Percentiles rank a stretch among this genome's conserved stretches.
These are phyloP conservation scores for Maudiozyma bulderi DNA, from an alignment of 805 yeast species.

Conservation along the genomic window DNA sequence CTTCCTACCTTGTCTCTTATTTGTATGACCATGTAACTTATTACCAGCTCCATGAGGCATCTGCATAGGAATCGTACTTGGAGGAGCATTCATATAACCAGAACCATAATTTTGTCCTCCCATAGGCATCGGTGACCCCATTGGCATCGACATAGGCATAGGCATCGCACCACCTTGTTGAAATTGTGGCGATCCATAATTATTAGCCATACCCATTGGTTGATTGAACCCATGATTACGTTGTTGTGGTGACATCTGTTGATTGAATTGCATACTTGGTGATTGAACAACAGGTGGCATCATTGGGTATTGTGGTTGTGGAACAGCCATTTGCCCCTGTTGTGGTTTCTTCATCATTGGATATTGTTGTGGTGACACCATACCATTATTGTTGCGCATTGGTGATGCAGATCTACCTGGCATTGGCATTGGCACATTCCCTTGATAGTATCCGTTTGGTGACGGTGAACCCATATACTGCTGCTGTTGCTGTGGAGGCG, in stretches of 20 bases:
- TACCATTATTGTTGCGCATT: conserved; percentile 3
- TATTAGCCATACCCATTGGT: background rate
- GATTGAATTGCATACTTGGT: conserved; percentile 1
- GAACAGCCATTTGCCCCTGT: conserved; percentile 5
- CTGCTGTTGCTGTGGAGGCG: background rate
- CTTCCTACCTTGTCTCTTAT: conserved; percentile 40
- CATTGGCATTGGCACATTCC: background rate
- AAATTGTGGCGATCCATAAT: background rate
- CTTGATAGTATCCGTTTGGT: background rate
- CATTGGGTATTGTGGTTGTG: background rate
- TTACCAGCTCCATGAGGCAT: conserved; percentile 27
- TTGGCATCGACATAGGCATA: background rate
- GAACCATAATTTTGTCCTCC: conserved; percentile 1
- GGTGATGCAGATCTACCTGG: background rate
- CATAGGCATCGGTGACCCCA: background rate
- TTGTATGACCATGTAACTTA: conserved; percentile 36
- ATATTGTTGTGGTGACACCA: conserved; percentile 2
- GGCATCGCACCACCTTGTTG: background rate
- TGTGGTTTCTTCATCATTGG: background rate
- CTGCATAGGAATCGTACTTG: conserved; percentile 5
- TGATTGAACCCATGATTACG: background rate
- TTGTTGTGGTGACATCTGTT: conserved; percentile 3
- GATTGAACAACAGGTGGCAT: conserved; percentile 2
- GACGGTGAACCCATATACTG: background rate
- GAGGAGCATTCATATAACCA: conserved; percentile 6